phyloP scores from a whole-genome alignment of 1,284 basidiomycete genomes.

The Pascua sp. region DNA sequence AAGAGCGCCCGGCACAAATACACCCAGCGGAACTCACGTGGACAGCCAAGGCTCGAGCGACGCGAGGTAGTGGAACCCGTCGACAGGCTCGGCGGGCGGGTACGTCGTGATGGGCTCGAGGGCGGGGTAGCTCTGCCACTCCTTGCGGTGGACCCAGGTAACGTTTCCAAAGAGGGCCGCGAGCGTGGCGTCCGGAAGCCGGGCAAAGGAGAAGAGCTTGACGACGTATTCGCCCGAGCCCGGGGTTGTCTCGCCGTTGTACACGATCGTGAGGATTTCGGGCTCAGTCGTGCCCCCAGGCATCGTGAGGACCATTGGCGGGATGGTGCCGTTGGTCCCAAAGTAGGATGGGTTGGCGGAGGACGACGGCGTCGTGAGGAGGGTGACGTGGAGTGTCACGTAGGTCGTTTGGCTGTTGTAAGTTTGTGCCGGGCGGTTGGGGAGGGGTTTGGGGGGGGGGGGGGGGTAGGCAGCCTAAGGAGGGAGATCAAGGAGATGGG shows the following conservation, averaged over 20 bases:
- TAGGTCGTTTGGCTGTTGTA: conserved; percentile 58
- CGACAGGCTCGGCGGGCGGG: conserved; percentile 69
- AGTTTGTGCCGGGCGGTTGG: too few relatives aligned
- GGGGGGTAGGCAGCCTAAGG: too few relatives aligned
- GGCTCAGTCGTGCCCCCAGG: conserved; percentile 52
- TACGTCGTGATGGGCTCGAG: conserved; percentile 66
- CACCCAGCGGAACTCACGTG: conserved; percentile 45
- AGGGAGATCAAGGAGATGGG: too few relatives aligned
- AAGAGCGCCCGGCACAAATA: too few relatives aligned
- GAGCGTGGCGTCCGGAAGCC: conserved; percentile 67
- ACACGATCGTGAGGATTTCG: conserved; percentile 82
- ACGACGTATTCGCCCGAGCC: conserved; percentile 62
- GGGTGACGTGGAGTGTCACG: conserved; percentile 80
- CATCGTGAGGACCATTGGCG: conserved; percentile 72
- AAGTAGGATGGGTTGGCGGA: conserved; percentile 69
- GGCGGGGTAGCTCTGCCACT: conserved; percentile 54
- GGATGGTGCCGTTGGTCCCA: conserved; percentile 55
- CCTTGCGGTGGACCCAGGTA: conserved; percentile 74
- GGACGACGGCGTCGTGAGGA: conserved; percentile 71
- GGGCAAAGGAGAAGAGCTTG: conserved; percentile 77
- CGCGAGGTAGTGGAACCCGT: conserved; percentile 81
- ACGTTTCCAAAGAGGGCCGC: conserved; percentile 53
- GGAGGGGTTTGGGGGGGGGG: too few relatives aligned
- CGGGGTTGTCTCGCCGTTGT: conserved; percentile 61
- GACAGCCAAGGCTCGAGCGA: conserved; percentile 72